Conservation (phyloP, 805 yeast genomes). For the Cyberlindnera euphorbiiphila region DNA sequence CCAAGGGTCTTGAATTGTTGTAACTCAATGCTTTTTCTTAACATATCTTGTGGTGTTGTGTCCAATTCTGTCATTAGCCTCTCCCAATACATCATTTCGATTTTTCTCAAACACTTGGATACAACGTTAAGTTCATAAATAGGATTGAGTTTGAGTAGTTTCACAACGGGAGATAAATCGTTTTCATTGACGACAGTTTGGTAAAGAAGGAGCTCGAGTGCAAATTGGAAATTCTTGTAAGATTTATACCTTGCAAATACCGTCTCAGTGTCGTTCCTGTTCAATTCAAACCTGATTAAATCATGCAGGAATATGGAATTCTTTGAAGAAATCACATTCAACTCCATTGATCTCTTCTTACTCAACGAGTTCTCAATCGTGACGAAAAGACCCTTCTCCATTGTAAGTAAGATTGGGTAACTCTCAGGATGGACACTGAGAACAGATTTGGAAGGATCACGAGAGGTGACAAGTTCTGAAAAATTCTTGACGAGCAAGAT, state of each 20-base stretch:
- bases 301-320: slow-evolving; percentile 43
- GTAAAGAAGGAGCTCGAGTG: slow-evolving; percentile 44
- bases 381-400: slow-evolving; percentile 34
- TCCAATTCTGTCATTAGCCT: slow-evolving; percentile 36
- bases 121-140: slow-evolving; percentile 31
- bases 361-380: slow-evolving; percentile 38
- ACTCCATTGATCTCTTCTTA: slow-evolving; percentile 29
- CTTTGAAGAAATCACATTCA: slow-evolving; percentile 33
- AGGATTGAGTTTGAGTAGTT: slow-evolving; percentile 24
- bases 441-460: slow-evolving; percentile 17
- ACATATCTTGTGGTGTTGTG: slow-evolving; percentile 39
- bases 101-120: slow-evolving; percentile 48
- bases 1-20: slow-evolving; percentile 44
- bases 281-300: slow-evolving; percentile 41
- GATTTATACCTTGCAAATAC: slow-evolving; percentile 27
- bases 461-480: slow-evolving; percentile 6
- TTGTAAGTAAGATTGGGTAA: slow-evolving; percentile 27
- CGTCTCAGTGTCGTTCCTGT: slow-evolving; percentile 7
- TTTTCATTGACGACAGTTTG: slow-evolving; percentile 27
- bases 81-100: slow-evolving; percentile 46
- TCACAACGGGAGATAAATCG: slow-evolving; percentile 18
- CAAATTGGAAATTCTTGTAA: slow-evolving; percentile 38
- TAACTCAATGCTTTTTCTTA: slow-evolving; percentile 37
- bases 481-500: slow-evolving; percentile 27
- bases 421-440: slow-evolving; percentile 29